Evolutionary conservation across 371 early-diverging fungal genomes (phyloP), one percentile per base, ranked within the genome.

Genomic region (Paraphysoderma sedebokerense): DNA sequence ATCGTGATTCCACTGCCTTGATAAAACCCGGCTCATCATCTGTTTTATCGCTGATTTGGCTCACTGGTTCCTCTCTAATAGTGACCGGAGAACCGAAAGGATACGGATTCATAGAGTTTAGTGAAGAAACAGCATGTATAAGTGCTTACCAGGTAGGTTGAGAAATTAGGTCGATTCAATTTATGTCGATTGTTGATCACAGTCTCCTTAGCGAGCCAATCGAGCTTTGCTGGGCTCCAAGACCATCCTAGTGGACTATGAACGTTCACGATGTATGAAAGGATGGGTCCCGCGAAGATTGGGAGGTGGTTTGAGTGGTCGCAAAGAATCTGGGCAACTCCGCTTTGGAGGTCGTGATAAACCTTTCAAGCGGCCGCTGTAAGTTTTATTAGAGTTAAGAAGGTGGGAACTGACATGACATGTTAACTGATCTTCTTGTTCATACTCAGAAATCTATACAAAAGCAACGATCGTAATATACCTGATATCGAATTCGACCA

Each of bases 281-380:
- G 64, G 64, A 1, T 77, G 77, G 77, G 47, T 67, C 26, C 77
- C 77, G 22, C 59, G 77, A 28, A 57, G 76, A 46, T 45, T 75
- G 34, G 77, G 77, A 8, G 77, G 77, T 38, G 77, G 77, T 20
- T 68, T 66, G 46, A 72, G 73, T 15, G 77, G 77, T 7, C 54
- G 59, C 47, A 77, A 74, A 46, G 73, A 71, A 54, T 70, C 71
- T 12, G 76, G 77, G 0, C 77, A 77, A 51, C 46, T 77, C 38
- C 52, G 77, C 35, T 77, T 77, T 60, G 77, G 77, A 32, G 70
- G 62, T 5, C 59, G 71, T 50, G 72, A 71, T 40, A 53, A 68
- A 23, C 71, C 72, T 3, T 77, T 77, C 50, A 60, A 66, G 50
- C 45, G 57, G 31, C 67, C 69, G 20, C 35, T 56, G 58, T 63